A percentile compares a stretch with the other conserved stretches of the same genome.
Conservation (phyloP, 2,329 filamentous ascomycete genomes). For the Dactylella cylindrospora region DNA sequence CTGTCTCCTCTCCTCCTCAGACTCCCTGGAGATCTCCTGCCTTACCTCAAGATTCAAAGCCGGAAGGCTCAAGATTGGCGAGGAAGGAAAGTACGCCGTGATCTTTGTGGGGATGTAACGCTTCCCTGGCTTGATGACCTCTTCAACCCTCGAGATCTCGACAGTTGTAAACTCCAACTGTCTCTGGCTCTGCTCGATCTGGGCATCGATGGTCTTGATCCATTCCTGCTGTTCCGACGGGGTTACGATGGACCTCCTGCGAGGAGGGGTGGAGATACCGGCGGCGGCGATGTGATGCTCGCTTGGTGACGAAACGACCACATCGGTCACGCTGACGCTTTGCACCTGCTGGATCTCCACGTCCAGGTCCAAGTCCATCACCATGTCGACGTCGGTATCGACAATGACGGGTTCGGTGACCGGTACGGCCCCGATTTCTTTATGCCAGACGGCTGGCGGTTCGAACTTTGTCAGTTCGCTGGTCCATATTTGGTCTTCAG, state of each 20-base stretch:
- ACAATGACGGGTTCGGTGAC: slow-evolving; percentile 10
- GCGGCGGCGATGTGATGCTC: slow-evolving; percentile 2
- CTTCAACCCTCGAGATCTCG: slow-evolving; percentile 26
- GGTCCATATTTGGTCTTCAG: slow-evolving; percentile 25
- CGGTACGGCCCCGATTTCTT: slow-evolving; percentile 29
- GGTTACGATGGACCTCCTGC: slow-evolving; percentile 31
- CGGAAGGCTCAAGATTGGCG: slow-evolving; percentile 32
- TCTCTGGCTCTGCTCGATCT: slow-evolving; percentile 32
- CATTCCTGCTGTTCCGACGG: slow-evolving; percentile 38
- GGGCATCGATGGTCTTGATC: slow-evolving; percentile 38
- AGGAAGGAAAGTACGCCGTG: slow-evolving; percentile 38
- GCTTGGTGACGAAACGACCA: too few species aligned
- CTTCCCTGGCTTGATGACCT: slow-evolving; percentile 40
- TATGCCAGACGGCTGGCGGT: slow-evolving; percentile 18
- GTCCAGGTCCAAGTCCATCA: slow-evolving; percentile 41
- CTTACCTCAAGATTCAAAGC: slow-evolving; percentile 25
- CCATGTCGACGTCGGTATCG: slow-evolving; percentile 35
- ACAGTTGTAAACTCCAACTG: slow-evolving; percentile 38
- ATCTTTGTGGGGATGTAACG: slow-evolving; percentile 41
- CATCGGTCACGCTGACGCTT: too few species aligned
- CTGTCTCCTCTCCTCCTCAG: slow-evolving; percentile 33
- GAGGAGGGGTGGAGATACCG: background rate
- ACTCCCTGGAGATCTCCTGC: slow-evolving; percentile 4
- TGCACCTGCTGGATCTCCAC: slow-evolving; percentile 15
- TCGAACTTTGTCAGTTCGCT: slow-evolving; percentile 25